These are phyloP conservation scores for Marvania coccoides DNA, from an alignment of 139 green algal genomes.

Conservation along the genomic window DNA sequence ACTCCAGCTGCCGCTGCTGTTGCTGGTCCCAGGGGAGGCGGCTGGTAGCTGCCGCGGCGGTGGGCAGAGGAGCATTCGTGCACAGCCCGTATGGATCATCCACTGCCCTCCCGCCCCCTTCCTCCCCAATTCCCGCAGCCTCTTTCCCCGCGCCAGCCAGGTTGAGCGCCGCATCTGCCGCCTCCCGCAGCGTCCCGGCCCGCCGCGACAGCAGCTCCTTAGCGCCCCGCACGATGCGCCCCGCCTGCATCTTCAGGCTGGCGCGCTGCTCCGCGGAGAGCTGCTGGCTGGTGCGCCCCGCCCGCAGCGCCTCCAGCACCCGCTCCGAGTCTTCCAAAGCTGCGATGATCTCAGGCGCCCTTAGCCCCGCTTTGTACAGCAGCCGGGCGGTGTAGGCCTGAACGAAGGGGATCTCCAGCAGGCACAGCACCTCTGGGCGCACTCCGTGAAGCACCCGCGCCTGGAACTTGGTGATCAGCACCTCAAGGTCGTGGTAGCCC, in stretches of 20 bases:
- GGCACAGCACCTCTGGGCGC: slow-evolving; percentile 59
- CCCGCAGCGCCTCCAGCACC: slow-evolving; percentile 29
- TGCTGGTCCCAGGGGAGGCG: not conserved
- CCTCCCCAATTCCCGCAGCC: slow-evolving; percentile 13
- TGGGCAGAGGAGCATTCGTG: no score
- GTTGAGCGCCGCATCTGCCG: slow-evolving; percentile 21
- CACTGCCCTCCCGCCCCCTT: not conserved
- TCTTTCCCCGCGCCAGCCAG: slow-evolving; percentile 10
- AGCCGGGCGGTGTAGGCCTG: slow-evolving; percentile 51
- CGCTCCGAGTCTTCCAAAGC: slow-evolving; percentile 31
- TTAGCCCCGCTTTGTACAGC: slow-evolving; percentile 73
- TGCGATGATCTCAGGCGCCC: slow-evolving; percentile 57
- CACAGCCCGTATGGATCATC: no score
- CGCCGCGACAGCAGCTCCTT: slow-evolving; percentile 36
- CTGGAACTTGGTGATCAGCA: slow-evolving; percentile 70
- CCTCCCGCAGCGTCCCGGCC: slow-evolving; percentile 20
- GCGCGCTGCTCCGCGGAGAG: not conserved
- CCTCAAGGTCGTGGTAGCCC: slow-evolving; percentile 62
- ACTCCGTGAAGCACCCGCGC: slow-evolving; percentile 54
- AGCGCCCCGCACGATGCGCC: slow-evolving; percentile 39
- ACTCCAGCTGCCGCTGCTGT: no score
- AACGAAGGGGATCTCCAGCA: slow-evolving; percentile 67
- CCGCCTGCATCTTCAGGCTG: slow-evolving; percentile 18
- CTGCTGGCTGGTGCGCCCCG: not conserved
- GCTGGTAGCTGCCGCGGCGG: not conserved